Conservation (phyloP, 345 rosid species). For the Populus ilicifolia region DNA sequence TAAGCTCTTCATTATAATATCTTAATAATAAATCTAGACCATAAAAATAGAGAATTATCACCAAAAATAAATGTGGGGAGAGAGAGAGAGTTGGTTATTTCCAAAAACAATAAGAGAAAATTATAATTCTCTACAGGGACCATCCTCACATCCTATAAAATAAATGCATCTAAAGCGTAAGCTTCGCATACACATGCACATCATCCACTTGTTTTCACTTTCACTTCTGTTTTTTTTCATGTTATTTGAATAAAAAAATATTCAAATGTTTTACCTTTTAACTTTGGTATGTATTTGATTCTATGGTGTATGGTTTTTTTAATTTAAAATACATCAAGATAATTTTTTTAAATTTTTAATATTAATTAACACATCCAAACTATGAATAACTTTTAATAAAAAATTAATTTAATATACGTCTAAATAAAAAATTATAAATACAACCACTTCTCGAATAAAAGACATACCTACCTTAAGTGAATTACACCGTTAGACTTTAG, state of each 20-base stretch:
- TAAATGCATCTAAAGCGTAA: neutral
- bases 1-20: neutral
- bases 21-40: neutral
- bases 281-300: neutral
- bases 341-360: no score
- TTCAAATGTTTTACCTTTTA: slow-evolving; percentile 19
- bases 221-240: neutral
- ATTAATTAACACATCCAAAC: no score
- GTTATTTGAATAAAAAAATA: slow-evolving; percentile 15
- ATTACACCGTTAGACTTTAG: neutral
- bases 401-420: no score
- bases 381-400: no score
- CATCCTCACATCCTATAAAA: neutral
- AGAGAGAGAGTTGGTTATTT: no score
- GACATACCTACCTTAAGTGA: neutral
- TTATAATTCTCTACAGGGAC: neutral
- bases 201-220: neutral
- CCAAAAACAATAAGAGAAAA: no score
- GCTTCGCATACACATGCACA: neutral
- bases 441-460: neutral
- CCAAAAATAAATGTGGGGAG: no score
- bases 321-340: neutral
- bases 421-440: no score
- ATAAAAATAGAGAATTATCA: neutral
- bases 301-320: no score